Evolutionary conservation across 2,329 filamentous ascomycete genomes (phyloP).

Genomic region (Aureobasidium sp.): DNA sequence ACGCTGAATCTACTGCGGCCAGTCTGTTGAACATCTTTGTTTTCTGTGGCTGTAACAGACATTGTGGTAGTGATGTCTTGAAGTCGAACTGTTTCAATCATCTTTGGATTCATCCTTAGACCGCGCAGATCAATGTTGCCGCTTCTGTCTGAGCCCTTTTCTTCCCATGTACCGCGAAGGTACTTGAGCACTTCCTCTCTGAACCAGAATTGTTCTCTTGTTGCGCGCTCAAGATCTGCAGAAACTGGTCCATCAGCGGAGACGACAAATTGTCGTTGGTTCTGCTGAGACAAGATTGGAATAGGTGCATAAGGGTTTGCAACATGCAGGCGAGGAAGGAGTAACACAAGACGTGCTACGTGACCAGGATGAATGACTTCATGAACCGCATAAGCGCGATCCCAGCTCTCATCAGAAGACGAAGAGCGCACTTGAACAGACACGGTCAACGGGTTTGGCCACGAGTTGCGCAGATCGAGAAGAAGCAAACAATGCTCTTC

Average conservation of each 20-base stretch:
- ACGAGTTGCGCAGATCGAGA: constrained; percentile 80
- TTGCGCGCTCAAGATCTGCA: constrained; percentile 68
- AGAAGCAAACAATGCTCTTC: constrained; percentile 68
- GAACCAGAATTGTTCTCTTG: constrained; percentile 85
- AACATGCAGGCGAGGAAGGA: constrained; percentile 66
- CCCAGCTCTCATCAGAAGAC: constrained; percentile 14
- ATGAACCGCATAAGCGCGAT: constrained; percentile 26
- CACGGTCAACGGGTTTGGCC: constrained; percentile 70
- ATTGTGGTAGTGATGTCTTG: constrained; percentile 47
- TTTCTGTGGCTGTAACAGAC: constrained; percentile 10
- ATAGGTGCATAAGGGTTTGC: constrained; percentile 69
- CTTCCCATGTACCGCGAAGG: constrained; percentile 64
- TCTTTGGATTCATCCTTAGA: constrained; percentile 62
- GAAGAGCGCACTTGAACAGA: constrained; percentile 40
- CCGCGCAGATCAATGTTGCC: constrained; percentile 70
- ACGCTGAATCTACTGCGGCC: constrained; percentile 39
- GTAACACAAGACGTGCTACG: constrained; percentile 65
- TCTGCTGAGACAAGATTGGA: constrained; percentile 68
- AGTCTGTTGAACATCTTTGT: constrained; percentile 27
- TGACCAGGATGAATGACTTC: constrained; percentile 48
- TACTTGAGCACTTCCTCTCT: constrained; percentile 68
- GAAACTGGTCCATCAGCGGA: constrained; percentile 64
- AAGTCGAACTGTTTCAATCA: constrained; percentile 75
- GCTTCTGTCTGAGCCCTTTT: constrained; percentile 46
- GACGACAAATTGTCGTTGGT: constrained; percentile 88